A percentile compares a stretch with the other conserved stretches of the same genome.
Evolutionary conservation across 768 basidiomycete genomes (phyloP).

Genomic region (Tubosaeta sp.): DNA sequence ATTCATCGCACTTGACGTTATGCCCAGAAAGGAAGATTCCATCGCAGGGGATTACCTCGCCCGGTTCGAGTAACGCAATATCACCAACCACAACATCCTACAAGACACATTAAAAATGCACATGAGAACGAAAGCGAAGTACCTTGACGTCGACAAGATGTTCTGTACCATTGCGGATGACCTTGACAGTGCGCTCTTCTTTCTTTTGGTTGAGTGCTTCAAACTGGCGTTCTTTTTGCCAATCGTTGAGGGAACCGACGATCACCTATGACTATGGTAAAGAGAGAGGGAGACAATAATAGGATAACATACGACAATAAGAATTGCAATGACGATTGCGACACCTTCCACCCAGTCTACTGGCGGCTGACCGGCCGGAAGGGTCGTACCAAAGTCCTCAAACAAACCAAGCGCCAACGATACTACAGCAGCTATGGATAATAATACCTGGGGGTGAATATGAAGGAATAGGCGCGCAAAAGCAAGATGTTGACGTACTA

Average conservation of each 20-base stretch:
- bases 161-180: conserved; percentile 69
- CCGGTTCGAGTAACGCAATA: conserved; percentile 86
- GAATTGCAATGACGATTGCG: conserved; percentile 70
- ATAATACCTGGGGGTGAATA: conserved; percentile 55
- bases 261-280: conserved; percentile 49
- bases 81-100: conserved; percentile 94
- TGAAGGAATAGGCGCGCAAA: conserved; percentile 4
- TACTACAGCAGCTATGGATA: conserved; percentile 88
- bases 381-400: conserved; percentile 80
- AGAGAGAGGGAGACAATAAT: neutral
- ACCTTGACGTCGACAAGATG: conserved; percentile 80
- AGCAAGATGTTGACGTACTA: conserved; percentile 45
- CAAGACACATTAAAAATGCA: conserved; percentile 13
- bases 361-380: conserved; percentile 55
- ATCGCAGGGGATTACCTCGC: conserved; percentile 94
- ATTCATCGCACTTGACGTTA: conserved; percentile 94
- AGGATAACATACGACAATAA: conserved; percentile 57
- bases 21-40: conserved; percentile 91
- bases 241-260: conserved; percentile 95
- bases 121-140: neutral
- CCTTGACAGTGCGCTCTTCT: conserved; percentile 88
- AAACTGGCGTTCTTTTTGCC: conserved; percentile 98
- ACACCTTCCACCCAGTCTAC: conserved; percentile 98
- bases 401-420: conserved; percentile 93
- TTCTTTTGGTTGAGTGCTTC: conserved; percentile 88